phyloP scores from a whole-genome alignment of 257 asterid species.

The Apocynum venetum region DNA sequence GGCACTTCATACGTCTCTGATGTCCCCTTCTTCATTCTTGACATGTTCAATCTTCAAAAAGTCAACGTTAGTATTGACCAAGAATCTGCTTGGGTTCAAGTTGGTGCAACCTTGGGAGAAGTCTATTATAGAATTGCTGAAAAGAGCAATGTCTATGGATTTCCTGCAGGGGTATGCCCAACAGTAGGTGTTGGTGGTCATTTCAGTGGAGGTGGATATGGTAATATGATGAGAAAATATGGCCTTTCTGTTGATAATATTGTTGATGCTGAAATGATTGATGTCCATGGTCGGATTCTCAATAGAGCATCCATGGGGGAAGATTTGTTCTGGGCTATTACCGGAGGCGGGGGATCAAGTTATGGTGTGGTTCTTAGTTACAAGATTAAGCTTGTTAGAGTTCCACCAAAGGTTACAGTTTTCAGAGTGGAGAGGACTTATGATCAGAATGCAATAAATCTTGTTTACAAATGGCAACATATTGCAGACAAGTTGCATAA shows the following conservation, averaged over 20 bases:
- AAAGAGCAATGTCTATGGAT: conserved; percentile 1
- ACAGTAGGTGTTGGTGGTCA: conserved; percentile 7
- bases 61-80: background rate
- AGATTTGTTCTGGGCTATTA: conserved; percentile 12
- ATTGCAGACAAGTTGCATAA: background rate
- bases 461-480: background rate
- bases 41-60: conserved; percentile 10
- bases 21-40: background rate
- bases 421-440: background rate
- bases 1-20: background rate
- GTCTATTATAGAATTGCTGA: conserved; percentile 3
- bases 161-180: conserved; percentile 3
- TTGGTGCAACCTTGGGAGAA: conserved; percentile 8
- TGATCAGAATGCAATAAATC: background rate
- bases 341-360: conserved; percentile 11
- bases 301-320: conserved; percentile 6
- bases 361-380: conserved; percentile 6
- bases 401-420: conserved; percentile 4
- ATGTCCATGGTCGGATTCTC: background rate
- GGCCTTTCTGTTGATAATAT: conserved; percentile 9
- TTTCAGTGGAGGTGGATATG: conserved; percentile 10
- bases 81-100: conserved; percentile 6
- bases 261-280: conserved; percentile 1
- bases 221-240: conserved; percentile 8
- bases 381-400: background rate